A percentile compares a stretch with the other conserved stretches of the same genome.
Evolutionary conservation across 257 asterid species (phyloP).

Genomic region (Scutellaria baicalensis): DNA sequence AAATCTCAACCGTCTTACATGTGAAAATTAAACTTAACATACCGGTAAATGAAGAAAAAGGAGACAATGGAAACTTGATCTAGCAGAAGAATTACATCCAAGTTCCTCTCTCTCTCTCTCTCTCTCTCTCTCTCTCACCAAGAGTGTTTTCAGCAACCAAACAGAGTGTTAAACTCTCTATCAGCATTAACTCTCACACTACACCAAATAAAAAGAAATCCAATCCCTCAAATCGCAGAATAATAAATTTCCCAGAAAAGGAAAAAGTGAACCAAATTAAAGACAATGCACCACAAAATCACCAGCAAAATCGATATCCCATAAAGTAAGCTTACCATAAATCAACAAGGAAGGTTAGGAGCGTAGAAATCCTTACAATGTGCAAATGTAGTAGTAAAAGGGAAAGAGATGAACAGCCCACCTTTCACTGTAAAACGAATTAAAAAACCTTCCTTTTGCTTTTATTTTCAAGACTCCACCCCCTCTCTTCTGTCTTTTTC

Average conservation of each 20-base stretch:
- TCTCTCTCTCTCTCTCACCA: background rate
- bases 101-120: background rate
- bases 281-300: slow-evolving; percentile 21
- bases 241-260: background rate
- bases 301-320: slow-evolving; percentile 2
- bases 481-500: slow-evolving; percentile 7
- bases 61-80: background rate
- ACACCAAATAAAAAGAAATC: background rate
- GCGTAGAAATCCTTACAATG: slow-evolving; percentile 1
- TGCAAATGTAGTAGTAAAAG: background rate
- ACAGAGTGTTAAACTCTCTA: background rate
- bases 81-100: background rate
- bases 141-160: slow-evolving; percentile 6
- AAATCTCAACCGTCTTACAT: background rate
- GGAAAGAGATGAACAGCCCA: background rate
- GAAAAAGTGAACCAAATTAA: background rate
- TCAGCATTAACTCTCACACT: background rate
- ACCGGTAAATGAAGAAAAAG: slow-evolving; percentile 5
- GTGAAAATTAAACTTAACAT: background rate
- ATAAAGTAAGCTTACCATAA: background rate
- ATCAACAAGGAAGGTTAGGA: background rate
- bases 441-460: slow-evolving; percentile 12
- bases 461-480: slow-evolving; percentile 19
- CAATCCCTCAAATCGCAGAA: background rate
- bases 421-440: background rate